Evolutionary conservation across 2,329 filamentous ascomycete species (phyloP).

Genomic region (Fusarium ambrosium): DNA sequence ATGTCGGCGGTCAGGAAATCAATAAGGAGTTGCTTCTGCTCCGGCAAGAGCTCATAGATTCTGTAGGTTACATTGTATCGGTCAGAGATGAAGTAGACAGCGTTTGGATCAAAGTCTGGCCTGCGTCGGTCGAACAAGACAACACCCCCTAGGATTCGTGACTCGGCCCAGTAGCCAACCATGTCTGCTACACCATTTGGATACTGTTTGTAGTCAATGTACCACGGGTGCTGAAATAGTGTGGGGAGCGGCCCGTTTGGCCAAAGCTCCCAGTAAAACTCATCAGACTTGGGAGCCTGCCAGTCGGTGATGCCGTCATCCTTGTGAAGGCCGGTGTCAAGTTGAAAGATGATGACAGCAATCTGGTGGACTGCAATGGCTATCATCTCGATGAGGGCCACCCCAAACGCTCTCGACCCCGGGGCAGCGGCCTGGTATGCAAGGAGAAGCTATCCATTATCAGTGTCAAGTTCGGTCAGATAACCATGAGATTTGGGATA

Average conservation of each 20-base stretch:
- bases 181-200: neutral
- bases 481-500: neutral
- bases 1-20: neutral
- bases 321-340: slow-evolving; percentile 39
- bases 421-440: slow-evolving; percentile 41
- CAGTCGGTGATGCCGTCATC: slow-evolving; percentile 32
- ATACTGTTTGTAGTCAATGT: neutral
- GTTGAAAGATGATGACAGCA: slow-evolving; percentile 42
- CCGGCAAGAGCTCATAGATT: neutral
- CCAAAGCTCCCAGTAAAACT: slow-evolving; percentile 2
- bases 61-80: neutral
- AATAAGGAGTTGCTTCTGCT: neutral
- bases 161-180: slow-evolving; percentile 17
- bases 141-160: slow-evolving; percentile 1
- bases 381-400: slow-evolving; percentile 50
- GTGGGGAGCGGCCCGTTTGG: slow-evolving; percentile 39
- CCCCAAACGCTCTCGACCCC: slow-evolving; percentile 45
- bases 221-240: slow-evolving; percentile 44
- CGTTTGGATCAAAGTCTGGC: neutral
- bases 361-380: slow-evolving; percentile 49
- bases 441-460: slow-evolving; percentile 38
- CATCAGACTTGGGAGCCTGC: no score
- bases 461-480: neutral
- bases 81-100: slow-evolving; percentile 3
- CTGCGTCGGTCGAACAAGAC: slow-evolving; percentile 9